These are phyloP conservation scores for Lentinula novae-zelandiae DNA, from an alignment of 1,284 basidiomycete species.

Conservation along the genomic window DNA sequence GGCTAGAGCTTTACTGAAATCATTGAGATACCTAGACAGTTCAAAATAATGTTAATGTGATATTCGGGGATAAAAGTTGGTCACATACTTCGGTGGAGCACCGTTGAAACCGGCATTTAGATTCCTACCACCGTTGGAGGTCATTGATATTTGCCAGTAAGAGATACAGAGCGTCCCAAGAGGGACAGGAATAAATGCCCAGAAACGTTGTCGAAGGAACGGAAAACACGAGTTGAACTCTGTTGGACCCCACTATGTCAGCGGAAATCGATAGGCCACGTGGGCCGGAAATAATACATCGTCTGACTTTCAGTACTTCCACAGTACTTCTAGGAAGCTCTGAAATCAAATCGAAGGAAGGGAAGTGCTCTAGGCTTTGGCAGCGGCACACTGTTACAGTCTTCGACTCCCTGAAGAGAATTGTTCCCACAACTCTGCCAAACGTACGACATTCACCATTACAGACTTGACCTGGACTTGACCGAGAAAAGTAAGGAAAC, in stretches of 20 bases:
- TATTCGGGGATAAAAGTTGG: neutral
- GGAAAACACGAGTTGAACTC: neutral
- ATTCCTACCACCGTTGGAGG: slow-evolving; percentile 7
- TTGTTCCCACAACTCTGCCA: neutral
- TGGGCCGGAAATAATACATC: neutral
- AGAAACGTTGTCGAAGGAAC: neutral
- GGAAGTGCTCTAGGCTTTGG: no score
- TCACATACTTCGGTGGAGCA: slow-evolving; percentile 14
- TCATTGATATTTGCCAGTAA: neutral
- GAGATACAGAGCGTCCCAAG: neutral
- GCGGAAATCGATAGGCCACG: neutral
- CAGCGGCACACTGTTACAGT: no score
- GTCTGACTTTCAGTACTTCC: no score
- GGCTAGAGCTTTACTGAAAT: slow-evolving; percentile 67
- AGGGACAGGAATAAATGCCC: neutral
- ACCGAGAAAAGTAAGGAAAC: no score
- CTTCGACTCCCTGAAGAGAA: no score
- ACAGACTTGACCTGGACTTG: no score
- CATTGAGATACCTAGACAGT: slow-evolving; percentile 55
- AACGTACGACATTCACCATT: no score
- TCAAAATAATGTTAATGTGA: neutral
- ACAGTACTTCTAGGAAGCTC: no score
- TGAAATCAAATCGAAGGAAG: no score
- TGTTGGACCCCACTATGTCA: neutral
- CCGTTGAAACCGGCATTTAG: slow-evolving; percentile 9